Base-by-base conservation (phyloP, 768 basidiomycete species). In the Suillus fuscotomentosus region DNA sequence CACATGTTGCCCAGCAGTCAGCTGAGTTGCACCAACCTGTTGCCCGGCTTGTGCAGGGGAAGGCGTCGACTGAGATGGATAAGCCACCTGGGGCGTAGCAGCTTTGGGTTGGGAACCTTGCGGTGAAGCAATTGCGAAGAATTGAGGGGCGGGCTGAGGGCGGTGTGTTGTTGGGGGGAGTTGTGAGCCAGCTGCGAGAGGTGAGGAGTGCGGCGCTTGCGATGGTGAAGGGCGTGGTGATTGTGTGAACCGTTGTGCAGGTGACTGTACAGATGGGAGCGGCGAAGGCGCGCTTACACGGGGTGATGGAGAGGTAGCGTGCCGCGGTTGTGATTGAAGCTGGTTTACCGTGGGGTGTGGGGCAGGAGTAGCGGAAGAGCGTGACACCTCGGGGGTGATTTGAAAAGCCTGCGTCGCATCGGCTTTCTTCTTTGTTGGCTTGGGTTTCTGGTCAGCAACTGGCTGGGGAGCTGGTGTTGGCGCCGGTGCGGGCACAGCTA, bases 141-240 rank as follows among this genome's bases (percentile, higher is more conserved):
- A 75, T 50, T 76, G 75, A 41, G 56, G 62, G 0, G 65, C 60
- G 38, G 75, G 39, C 48, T 67, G 68, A 62, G 67, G 61, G 36
- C 74, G 76, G 60, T 64, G 70, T 55, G 69, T 70, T 51, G 69
- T 48, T 17, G 65, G 56, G 11, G 76, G 73, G 53, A 75, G 70
- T 36, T 76, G 75, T 10, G 70, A 73, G 60, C 76, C 75, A 1
- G 69, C 27, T 5, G 66, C 69, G 3, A 70, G 75, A 57, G 75
- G 75, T 15, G 75, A 76, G 34, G 75, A 77, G 63, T 68, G 74
- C 22, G 65, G 68, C 17, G 75, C 56, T 66, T 76, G 75, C 7
- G 75, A 75, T 45, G 75, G 76, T 17, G 73, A 70, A 36, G 74
- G 75, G 31, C 75, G 76, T 43, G 75, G 75, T 31, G 75, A 77